phyloP scores from a whole-genome alignment of 2,329 filamentous ascomycete species.

The Bretziella fagacearum region DNA sequence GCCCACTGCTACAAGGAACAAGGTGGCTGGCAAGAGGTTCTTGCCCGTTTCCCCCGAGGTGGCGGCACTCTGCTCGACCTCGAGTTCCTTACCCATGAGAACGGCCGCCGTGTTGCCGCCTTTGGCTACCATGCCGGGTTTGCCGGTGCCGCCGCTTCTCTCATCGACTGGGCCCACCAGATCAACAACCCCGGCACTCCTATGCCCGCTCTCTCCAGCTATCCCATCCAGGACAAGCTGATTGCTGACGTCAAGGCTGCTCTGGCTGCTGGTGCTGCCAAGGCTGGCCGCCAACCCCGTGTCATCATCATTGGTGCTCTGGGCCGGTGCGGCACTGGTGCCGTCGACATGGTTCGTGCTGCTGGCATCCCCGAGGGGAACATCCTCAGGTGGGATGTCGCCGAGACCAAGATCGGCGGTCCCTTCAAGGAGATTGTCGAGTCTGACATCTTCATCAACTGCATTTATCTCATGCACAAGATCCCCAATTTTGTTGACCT shows the following conservation, averaged over 20 bases:
- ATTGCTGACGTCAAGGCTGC: slow-evolving; percentile 57
- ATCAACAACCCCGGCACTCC: slow-evolving; percentile 50
- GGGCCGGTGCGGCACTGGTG: slow-evolving; percentile 72
- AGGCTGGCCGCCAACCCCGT: slow-evolving; percentile 49
- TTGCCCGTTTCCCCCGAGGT: slow-evolving; percentile 63
- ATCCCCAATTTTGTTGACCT: slow-evolving; percentile 69
- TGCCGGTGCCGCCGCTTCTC: slow-evolving; percentile 53
- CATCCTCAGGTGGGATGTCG: slow-evolving; percentile 55
- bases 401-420: slow-evolving; percentile 54
- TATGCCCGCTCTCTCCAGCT: slow-evolving; percentile 49
- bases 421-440: slow-evolving; percentile 66
- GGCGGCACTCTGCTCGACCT: slow-evolving; percentile 67
- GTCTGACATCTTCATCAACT: slow-evolving; percentile 66
- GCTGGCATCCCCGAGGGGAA: slow-evolving; percentile 35
- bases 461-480: slow-evolving; percentile 66
- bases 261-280: slow-evolving; percentile 44
- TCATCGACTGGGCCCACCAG: slow-evolving; percentile 75
- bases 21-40: slow-evolving; percentile 59
- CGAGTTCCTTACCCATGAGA: slow-evolving; percentile 65
- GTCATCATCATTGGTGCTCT: slow-evolving; percentile 72
- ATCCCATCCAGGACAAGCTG: slow-evolving; percentile 51
- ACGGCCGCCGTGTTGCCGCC: slow-evolving; percentile 49
- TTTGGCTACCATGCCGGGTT: slow-evolving; percentile 66
- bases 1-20: slow-evolving; percentile 64
- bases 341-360: slow-evolving; percentile 60